These are phyloP conservation scores for Hysterium pulicare DNA, from an alignment of 2,329 filamentous ascomycete species.

Conservation along the genomic window DNA sequence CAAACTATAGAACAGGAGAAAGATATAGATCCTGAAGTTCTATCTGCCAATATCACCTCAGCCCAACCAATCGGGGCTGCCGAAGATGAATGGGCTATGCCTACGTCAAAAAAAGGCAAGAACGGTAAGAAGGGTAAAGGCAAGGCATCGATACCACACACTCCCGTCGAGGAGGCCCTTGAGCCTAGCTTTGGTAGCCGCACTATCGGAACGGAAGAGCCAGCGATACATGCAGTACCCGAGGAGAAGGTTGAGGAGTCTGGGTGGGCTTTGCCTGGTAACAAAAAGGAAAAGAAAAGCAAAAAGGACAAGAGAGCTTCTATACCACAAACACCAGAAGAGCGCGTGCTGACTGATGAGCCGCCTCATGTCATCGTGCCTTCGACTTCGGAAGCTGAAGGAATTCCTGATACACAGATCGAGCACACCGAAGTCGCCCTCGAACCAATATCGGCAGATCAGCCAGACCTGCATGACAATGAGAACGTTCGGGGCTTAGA, in stretches of 20 bases:
- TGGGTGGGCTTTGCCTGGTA: constrained; percentile 16
- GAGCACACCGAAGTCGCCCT: no score
- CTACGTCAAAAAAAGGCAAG: constrained; percentile 18
- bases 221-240: not conserved
- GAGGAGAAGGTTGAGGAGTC: not conserved
- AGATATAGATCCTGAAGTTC: constrained; percentile 1
- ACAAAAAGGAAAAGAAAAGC: constrained; percentile 24
- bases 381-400: no score
- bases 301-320: constrained; percentile 11
- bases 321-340: no score
- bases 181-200: not conserved
- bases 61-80: not conserved
- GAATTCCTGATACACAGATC: no score
- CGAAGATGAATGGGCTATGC: constrained; percentile 2
- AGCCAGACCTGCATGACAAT: no score
- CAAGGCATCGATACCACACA: constrained; percentile 3
- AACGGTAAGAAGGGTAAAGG: no score
- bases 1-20: no score
- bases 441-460: no score
- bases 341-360: no score
- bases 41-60: not conserved
- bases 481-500: no score
- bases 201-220: not conserved
- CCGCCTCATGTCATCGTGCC: no score
- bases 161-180: not conserved